Base-by-base conservation (phyloP, 2,329 filamentous ascomycete species). In the Conoideocrella luteorostrata region DNA sequence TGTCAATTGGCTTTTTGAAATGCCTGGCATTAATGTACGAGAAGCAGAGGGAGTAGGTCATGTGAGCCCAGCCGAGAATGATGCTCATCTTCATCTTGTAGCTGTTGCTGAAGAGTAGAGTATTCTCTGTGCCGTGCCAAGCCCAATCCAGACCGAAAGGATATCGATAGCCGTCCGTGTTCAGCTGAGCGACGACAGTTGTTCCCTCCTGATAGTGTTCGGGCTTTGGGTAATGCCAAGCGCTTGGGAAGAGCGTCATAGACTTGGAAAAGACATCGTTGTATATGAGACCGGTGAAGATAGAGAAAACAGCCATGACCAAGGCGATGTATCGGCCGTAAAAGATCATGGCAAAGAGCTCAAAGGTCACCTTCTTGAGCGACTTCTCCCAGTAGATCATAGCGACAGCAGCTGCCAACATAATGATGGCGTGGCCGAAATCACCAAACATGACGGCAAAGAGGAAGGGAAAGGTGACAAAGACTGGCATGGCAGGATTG, bases 31-130 rank as follows among this genome's bases (percentile, higher is more conserved):
- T 98, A 74, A 95, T 79, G 59, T 86, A 93, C 20, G 93, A 84
- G 60, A 95, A 84, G 71, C 86, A 90, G 36, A 98, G 80, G 15
- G 93, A 97, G 70, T 95, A 98, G 3, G 93, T 98, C 93, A 98
- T 98, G 71, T 96, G 90, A 47, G 80, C 80, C 93, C 94, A 98
- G 64, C 94, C 93, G 52, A 98, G 78, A 53, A 98, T 80, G 62
- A 98, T 96, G 72, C 88, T 94, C 69, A 98, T 86, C 76, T 98
- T 98, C 93, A 98, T 98, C 82, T 98, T 98, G 78, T 93, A 94
- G 67, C 87, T 94, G 84, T 98, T 98, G 64, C 81, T 86, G 71
- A 98, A 98, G 39, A 98, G 78, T 17, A 98, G 76, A 48, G 94
- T 86, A 58, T 98, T 98, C 58, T 97, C 91, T 11, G 89, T 86